Base-by-base conservation (phyloP, 2,329 filamentous ascomycete species). In the Microsporum audouinii region DNA sequence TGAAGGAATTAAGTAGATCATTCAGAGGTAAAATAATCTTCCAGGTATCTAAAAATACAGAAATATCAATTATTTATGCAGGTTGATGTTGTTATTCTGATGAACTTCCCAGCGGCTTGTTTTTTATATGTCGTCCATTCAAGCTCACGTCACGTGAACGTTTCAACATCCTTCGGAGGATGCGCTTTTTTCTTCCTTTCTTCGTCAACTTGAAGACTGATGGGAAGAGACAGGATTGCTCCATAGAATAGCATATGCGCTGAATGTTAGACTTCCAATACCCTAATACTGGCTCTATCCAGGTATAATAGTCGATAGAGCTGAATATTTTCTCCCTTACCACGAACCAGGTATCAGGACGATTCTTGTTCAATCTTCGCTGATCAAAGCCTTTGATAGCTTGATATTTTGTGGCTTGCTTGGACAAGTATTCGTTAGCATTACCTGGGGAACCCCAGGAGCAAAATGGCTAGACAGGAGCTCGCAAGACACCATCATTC, bases 391-490 rank as follows among this genome's bases (percentile, higher is more conserved):
- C 0, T 76, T 89, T 0, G 82, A 90, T 66, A 77, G 73, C 12
- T 65, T 82, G 0, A 68, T 88, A 0, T 88, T 86, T 69, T 89
- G 87, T 67, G 88, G 87, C 0, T 79, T 91, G 0, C 74, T 91
- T 5, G 88, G 87, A 0, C 86, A 91, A 66, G 79, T 91, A 12
- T 75, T 89, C 5, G 70, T 90, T 17, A 88, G 88, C 10, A 80
- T 89, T 6, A 80, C 84, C 6, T 91, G 82, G 81, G 88, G 88
- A 6, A 80, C 79, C 0, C 87, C 88, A 0, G 86, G 85, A 0
- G 81, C 77, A 2, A 78, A 82, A 69, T 84, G 81, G 80, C 78
- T 91, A 0, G 75, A 77, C 0, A 23, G 61, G 0, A 74, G 79
- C 2, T 71, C 77, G 1, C 79, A 91, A 71, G 68, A 79, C 17